These are phyloP conservation scores for Sphaerosporella brunnea DNA, from an alignment of 495 filamentous ascomycete genomes.

Conservation along the genomic window DNA sequence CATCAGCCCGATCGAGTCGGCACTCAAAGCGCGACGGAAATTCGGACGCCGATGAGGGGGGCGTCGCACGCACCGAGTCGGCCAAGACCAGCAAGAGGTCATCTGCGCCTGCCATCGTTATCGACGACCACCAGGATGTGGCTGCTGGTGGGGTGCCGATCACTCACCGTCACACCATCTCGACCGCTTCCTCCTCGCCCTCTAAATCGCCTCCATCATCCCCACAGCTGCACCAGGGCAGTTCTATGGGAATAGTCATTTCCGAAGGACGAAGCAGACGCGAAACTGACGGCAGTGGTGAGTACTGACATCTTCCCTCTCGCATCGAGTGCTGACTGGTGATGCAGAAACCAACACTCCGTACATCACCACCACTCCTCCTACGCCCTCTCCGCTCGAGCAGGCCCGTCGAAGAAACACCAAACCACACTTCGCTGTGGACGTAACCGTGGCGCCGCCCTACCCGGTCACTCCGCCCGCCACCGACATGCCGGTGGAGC, in stretches of 20 bases:
- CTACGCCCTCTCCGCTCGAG: slow-evolving; percentile 20
- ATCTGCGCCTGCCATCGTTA: too few species aligned
- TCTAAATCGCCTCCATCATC: neutral
- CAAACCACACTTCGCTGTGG: too few species aligned
- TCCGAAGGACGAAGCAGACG: too few species aligned
- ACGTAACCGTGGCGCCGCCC: slow-evolving; percentile 11
- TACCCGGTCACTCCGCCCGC: slow-evolving; percentile 15
- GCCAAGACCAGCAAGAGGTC: too few species aligned
- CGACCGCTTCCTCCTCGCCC: neutral
- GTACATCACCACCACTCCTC: slow-evolving; percentile 17
- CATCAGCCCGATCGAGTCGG: too few species aligned
- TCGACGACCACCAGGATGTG: too few species aligned
- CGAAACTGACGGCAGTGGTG: neutral
- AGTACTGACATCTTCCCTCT: neutral
- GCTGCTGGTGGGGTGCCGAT: too few species aligned
- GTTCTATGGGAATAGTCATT: neutral
- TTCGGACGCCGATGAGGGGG: too few species aligned
- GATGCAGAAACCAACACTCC: slow-evolving; percentile 12
- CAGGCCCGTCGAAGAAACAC: slow-evolving; percentile 16
- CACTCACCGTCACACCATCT: too few species aligned
- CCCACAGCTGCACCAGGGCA: neutral
- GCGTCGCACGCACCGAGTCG: too few species aligned
- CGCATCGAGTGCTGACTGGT: neutral
- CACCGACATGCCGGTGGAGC: neutral
- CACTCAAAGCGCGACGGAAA: too few species aligned